These are phyloP conservation scores for Leucoagaricus sp. DNA, from an alignment of 1,284 basidiomycete genomes.

Conservation along the genomic window DNA sequence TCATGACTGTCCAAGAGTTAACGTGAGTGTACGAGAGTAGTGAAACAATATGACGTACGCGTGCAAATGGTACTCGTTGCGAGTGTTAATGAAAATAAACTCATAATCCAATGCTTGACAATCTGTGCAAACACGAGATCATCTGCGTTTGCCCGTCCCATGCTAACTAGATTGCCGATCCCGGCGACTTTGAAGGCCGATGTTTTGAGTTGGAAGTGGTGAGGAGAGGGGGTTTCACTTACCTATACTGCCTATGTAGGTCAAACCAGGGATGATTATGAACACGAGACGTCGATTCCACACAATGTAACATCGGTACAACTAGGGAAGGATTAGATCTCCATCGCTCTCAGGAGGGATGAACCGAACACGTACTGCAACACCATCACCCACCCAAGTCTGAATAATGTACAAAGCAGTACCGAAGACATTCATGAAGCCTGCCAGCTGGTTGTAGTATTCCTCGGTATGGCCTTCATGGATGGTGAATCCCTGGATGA, in stretches of 20 bases:
- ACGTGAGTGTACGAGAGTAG: not conserved
- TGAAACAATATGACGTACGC: conserved; percentile 14
- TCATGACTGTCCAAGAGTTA: conserved; percentile 23
- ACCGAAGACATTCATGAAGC: conserved; percentile 28
- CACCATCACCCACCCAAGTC: conserved; percentile 31
- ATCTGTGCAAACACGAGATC: conserved; percentile 26
- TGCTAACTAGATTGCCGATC: conserved; percentile 23
- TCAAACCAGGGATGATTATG: conserved; percentile 22
- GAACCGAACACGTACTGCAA: conserved; percentile 23
- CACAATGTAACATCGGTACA: conserved; percentile 25
- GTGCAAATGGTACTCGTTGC: conserved; percentile 36
- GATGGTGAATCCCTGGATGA: conserved; percentile 24
- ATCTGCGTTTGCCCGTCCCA: conserved; percentile 17
- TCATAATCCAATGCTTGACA: conserved; percentile 32
- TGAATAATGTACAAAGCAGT: conserved; percentile 30
- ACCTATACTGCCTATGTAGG: conserved; percentile 27
- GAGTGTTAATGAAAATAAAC: conserved; percentile 36
- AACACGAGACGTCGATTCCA: conserved; percentile 22
- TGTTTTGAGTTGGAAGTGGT: not conserved
- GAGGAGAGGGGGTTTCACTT: not conserved
- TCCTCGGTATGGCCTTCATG: conserved; percentile 20
- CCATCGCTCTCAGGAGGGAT: not conserved
- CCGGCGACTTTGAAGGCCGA: conserved; percentile 14
- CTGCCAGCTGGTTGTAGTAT: conserved; percentile 24
- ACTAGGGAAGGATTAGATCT: too few species aligned